Base-by-base conservation (phyloP, 371 early-diverging fungal species). In the Dinochytrium kinnereticum region DNA sequence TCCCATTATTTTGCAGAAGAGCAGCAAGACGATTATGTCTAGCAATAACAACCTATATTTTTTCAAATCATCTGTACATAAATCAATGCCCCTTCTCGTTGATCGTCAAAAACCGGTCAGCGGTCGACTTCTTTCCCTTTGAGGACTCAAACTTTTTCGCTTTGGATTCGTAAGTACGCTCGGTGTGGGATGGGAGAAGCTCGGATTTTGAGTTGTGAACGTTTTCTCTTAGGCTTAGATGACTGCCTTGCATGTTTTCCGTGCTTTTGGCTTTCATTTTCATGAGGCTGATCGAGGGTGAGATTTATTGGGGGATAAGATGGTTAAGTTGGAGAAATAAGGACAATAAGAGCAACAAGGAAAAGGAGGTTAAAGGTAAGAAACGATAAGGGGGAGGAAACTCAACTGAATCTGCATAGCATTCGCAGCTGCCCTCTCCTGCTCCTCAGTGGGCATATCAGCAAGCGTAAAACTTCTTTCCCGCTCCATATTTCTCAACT, bases 371-470 rank as follows among this genome's bases (percentile, higher is more conserved):
- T n/a, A n/a, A n/a, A n/a, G 57, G 5, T 26, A 30, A 19, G 7
- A 10, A 30, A 7, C 10, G 57, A 15, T 26, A 55, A 55, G 7
- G 24, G 7, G 26, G 10, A 34, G 61, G 13, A 10, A 5, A 3
- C 61, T 61, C 24, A n/a, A 61, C 61, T 61, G 31, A 37, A 61
- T 61, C 5, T 30, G 19, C 61, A 61, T 61, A 15, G 61, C 61
- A 34, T 61, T 28, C 3, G 61, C 61, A 19, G 61, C 61, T 7
- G 37, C 36, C 24, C 19, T 3, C 61, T 61, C 61, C 36, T 61
- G 34, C 15, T 34, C 31, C 34, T 28, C 34, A 33, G 61, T 34
- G 2, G 61, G 61, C 61, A 34, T 61, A 26, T 61, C 37, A 7
- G 61, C 61, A 5, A 61, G 24, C 7, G 61, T 61, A 37, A 61